Evolutionary conservation across 2,329 filamentous ascomycete species (phyloP).

Genomic region (Aciculosporium take): DNA sequence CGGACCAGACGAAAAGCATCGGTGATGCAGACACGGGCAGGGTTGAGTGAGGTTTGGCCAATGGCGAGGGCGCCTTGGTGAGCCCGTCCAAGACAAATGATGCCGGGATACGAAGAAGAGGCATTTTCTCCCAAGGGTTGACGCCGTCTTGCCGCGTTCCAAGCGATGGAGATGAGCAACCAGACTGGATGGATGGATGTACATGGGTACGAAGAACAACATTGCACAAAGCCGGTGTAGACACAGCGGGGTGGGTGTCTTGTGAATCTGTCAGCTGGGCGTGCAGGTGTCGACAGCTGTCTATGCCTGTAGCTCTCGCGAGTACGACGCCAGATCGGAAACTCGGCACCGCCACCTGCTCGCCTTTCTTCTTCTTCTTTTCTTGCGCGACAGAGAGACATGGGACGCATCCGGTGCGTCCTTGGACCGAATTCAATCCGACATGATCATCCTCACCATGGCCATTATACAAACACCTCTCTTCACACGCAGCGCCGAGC

Average conservation of each 20-base stretch:
- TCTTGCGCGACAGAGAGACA: too few species aligned
- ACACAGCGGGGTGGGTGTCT: not conserved
- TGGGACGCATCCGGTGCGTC: too few species aligned
- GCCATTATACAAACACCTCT: too few species aligned
- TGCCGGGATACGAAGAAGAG: not conserved
- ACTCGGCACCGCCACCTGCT: slow-evolving; percentile 3
- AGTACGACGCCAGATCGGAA: slow-evolving; percentile 2
- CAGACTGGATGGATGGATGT: not conserved
- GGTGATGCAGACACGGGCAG: too few species aligned
- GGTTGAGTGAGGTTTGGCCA: not conserved
- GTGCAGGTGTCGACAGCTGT: not conserved
- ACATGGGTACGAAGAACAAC: not conserved
- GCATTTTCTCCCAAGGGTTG: not conserved
- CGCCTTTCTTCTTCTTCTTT: too few species aligned
- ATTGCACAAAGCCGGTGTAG: not conserved
- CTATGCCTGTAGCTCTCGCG: not conserved
- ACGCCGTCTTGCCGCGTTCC: not conserved
- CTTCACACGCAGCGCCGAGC: too few species aligned
- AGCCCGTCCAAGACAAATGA: not conserved
- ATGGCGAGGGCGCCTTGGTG: not conserved
- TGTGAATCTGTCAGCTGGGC: not conserved
- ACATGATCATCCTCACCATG: too few species aligned
- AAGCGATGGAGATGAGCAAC: not conserved
- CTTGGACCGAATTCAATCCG: too few species aligned
- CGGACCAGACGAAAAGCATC: not conserved